Conservation (phyloP, 306 rosid genomes). For the Quercus parvula region DNA sequence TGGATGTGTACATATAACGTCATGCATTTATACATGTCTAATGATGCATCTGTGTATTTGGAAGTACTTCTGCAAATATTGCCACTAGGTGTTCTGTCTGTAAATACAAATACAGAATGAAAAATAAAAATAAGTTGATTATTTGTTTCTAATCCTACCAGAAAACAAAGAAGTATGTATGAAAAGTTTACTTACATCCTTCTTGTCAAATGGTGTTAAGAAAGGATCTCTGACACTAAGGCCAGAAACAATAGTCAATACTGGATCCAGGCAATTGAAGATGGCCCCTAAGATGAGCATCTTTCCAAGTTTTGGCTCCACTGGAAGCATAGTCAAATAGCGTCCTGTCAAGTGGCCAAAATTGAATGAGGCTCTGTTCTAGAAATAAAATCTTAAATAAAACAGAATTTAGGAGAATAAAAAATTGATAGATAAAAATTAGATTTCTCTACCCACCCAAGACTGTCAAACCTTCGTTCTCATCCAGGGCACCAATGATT, state of each 20-base stretch:
- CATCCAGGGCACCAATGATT: constrained; percentile 86
- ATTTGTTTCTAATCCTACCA: neutral
- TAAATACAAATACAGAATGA: neutral
- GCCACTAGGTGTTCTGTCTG: neutral
- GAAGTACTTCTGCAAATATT: neutral
- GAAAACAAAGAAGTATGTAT: neutral
- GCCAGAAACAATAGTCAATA: constrained; percentile 86
- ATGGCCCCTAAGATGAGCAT: constrained; percentile 86
- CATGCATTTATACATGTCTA: neutral
- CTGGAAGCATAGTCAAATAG: constrained; percentile 75
- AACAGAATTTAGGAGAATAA: constrained; percentile 12
- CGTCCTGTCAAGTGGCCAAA: constrained; percentile 59
- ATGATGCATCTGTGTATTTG: neutral
- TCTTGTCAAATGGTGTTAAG: constrained; percentile 78
- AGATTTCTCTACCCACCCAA: constrained; percentile 52
- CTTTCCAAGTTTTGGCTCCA: constrained; percentile 98
- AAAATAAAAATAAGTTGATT: neutral
- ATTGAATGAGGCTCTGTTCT: constrained; percentile 18
- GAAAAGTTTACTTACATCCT: constrained; percentile 61
- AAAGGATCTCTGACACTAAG: constrained; percentile 98
- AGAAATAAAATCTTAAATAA: neutral
- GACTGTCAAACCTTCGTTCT: constrained; percentile 74
- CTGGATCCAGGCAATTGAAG: constrained; percentile 90
- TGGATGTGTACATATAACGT: neutral
- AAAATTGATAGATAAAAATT: neutral